Percentiles rank a stretch among this genome's conserved stretches.
phyloP scores from a whole-genome alignment of 2,329 filamentous ascomycete genomes.

The Trichophyton benhamiae region DNA sequence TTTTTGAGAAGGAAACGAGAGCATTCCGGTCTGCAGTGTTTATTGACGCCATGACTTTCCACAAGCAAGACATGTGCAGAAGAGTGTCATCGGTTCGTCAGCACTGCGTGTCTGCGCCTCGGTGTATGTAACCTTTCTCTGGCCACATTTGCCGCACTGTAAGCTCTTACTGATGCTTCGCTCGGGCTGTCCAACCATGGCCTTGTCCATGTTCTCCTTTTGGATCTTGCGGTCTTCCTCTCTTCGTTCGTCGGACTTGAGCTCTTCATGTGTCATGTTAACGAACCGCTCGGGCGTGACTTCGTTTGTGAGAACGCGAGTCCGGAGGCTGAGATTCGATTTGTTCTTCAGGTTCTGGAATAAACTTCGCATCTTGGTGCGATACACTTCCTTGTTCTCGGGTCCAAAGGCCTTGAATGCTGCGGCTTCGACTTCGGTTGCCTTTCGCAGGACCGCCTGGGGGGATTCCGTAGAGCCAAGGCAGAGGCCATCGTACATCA shows the following conservation, averaged over 20 bases:
- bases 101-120: constrained; percentile 92
- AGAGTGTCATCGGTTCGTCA: constrained; percentile 63
- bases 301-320: constrained; percentile 60
- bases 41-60: constrained; percentile 38
- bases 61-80: constrained; percentile 38
- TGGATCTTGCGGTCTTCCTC: constrained; percentile 63
- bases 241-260: constrained; percentile 74
- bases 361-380: constrained; percentile 77
- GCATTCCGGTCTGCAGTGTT: neutral
- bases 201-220: constrained; percentile 92
- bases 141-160: constrained; percentile 80
- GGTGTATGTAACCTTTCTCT: constrained; percentile 89
- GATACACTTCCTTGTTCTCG: constrained; percentile 62
- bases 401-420: constrained; percentile 58
- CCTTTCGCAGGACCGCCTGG: constrained; percentile 53
- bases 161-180: constrained; percentile 81
- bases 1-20: constrained; percentile 8
- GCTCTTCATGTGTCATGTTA: constrained; percentile 74
- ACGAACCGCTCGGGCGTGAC: constrained; percentile 66
- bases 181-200: constrained; percentile 84
- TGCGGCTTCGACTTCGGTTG: constrained; percentile 63
- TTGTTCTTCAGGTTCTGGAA: constrained; percentile 93
- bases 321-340: constrained; percentile 65
- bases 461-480: constrained; percentile 49
- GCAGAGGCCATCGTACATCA: constrained; percentile 88